Evolutionary conservation across 2,329 filamentous ascomycete species (phyloP).

Genomic region (Colletotrichum sp.): DNA sequence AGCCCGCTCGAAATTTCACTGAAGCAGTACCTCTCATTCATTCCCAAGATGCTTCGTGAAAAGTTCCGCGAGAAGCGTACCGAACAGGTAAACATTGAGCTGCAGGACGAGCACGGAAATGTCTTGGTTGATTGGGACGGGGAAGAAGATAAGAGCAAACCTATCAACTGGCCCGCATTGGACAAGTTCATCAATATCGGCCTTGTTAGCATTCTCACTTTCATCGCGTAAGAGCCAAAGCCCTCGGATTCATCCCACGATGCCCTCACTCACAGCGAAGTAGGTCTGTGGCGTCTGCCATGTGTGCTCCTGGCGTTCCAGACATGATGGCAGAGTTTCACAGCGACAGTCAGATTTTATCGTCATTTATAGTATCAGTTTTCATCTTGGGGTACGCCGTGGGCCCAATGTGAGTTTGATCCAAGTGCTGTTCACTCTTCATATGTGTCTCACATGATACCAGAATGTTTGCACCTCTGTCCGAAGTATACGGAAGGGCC

Average conservation of each 20-base stretch:
- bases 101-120: neutral
- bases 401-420: constrained; percentile 47
- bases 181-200: neutral
- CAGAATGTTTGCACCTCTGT: constrained; percentile 58
- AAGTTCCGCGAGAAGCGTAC: neutral
- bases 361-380: constrained; percentile 60
- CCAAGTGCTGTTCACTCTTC: neutral
- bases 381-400: constrained; percentile 68
- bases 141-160: constrained; percentile 60
- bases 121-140: constrained; percentile 61
- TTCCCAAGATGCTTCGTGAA: neutral
- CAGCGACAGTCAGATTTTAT: constrained; percentile 44
- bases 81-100: neutral
- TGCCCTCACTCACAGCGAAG: no score
- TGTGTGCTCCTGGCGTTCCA: constrained; percentile 60
- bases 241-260: constrained; percentile 13
- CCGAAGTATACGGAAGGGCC: constrained; percentile 63
- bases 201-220: constrained; percentile 42
- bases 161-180: constrained; percentile 35
- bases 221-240: constrained; percentile 37
- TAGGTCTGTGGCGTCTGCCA: constrained; percentile 41
- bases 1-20: neutral
- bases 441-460: neutral
- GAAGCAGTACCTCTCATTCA: neutral
- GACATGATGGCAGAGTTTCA: constrained; percentile 55